Percentiles rank a stretch among this genome's conserved stretches.
phyloP scores from a whole-genome alignment of 345 rosid species.

The Camelina neglecta region DNA sequence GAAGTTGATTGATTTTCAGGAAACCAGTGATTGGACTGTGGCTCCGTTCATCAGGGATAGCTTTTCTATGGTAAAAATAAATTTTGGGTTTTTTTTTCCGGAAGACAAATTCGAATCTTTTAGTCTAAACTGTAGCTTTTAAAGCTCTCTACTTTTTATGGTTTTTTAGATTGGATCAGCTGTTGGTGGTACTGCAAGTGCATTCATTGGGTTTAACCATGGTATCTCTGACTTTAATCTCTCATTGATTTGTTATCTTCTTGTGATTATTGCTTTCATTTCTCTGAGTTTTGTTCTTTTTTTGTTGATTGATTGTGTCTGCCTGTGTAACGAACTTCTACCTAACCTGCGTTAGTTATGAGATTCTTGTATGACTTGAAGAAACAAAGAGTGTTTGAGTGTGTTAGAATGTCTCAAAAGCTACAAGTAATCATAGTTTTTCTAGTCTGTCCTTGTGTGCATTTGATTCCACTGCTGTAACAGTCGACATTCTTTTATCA shows the following conservation, averaged over 20 bases:
- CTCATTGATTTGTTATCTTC: background rate
- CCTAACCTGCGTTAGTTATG: background rate
- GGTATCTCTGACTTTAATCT: conserved; percentile 18
- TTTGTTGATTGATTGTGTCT: conserved; percentile 19
- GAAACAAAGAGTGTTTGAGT: background rate
- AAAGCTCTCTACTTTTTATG: conserved; percentile 11
- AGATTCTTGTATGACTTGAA: background rate
- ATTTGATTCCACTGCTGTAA: conserved; percentile 8
- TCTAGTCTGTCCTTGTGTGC: background rate
- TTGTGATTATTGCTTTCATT: background rate
- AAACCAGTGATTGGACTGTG: conserved; percentile 85
- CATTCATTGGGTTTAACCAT: conserved; percentile 49
- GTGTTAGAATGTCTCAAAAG: background rate
- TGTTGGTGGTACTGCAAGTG: conserved; percentile 71
- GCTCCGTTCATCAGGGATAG: conserved; percentile 86
- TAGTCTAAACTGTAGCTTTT: background rate
- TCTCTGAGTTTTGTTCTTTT: background rate
- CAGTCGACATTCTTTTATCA: background rate
- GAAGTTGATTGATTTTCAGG: conserved; percentile 55
- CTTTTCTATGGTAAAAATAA: conserved; percentile 72
- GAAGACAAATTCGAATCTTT: conserved; percentile 11
- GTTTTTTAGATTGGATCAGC: conserved; percentile 81
- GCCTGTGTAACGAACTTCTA: background rate
- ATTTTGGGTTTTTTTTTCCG: background rate
- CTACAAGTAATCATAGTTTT: background rate